Conservation (phyloP, 345 rosid genomes). For the Brassica napus region Da-Ae NC_063435.1:17030001-17030500, state of each 20-base stretch:
- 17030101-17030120: background rate
- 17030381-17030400: background rate
- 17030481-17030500: background rate
- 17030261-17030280: background rate
- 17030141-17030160: background rate
- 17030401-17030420: background rate
- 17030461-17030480: background rate
- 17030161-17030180: too few species aligned
- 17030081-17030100: background rate
- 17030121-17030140: background rate
- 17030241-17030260: background rate
- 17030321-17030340: too few species aligned
- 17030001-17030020: background rate
- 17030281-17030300: background rate
- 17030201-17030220: too few species aligned
- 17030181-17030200: too few species aligned
- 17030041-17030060: background rate
- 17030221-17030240: background rate
- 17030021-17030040: background rate
- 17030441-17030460: background rate
- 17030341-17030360: background rate
- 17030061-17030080: background rate
- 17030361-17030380: background rate
- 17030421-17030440: background rate
- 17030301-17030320: too few species aligned